Base-by-base conservation (phyloP, 2,329 filamentous ascomycete species). In the Gaeumannomyces sp. region DNA sequence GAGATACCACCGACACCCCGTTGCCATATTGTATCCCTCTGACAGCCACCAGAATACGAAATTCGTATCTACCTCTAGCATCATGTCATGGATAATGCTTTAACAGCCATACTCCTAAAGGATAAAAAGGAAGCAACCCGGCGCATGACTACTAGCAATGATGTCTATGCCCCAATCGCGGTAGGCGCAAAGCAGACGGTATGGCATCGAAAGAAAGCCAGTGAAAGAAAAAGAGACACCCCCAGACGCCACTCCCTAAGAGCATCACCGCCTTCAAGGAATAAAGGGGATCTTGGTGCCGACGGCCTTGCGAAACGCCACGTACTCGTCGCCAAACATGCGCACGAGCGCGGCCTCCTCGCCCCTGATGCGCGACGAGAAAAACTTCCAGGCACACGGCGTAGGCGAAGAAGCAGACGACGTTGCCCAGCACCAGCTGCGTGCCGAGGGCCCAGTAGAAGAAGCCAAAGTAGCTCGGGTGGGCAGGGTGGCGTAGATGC, bases 361-460 rank as follows among this genome's bases (percentile, higher is more conserved):
- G 38, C 86, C 87, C 64, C 76, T 76, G 68, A 98, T 93, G 66
- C 95, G 81, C 16, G 75, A 78, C 22, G 81, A 83, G 74, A 99
- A 99, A 76, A 99, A 99, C 66, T 79, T 82, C 92, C 92, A 97
- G 69, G 76, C 22, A 96, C 89, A 83, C 75, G 0, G 85, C 77
- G 79, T 96, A 98, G 2, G 78, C 90, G 8, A 88, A 69, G 65
- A 96, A 86, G 74, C 92, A 96, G 2, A 96, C 69, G 11, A 84
- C 77, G 76, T 99, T 99, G 25, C 94, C 94, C 68, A 97, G 81
- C 64, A 96, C 86, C 59, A 98, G 73, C 80, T 99, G 95, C 16
- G 93, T 97, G 6, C 95, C 95, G n/a, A 98, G 73, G 0, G 91
- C 92, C 94, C 94, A 99, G 88, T 93, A 98, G 77, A 97, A 99